These are phyloP conservation scores for Suillus discolor DNA, from an alignment of 768 basidiomycete species.

Conservation along the genomic window DNA sequence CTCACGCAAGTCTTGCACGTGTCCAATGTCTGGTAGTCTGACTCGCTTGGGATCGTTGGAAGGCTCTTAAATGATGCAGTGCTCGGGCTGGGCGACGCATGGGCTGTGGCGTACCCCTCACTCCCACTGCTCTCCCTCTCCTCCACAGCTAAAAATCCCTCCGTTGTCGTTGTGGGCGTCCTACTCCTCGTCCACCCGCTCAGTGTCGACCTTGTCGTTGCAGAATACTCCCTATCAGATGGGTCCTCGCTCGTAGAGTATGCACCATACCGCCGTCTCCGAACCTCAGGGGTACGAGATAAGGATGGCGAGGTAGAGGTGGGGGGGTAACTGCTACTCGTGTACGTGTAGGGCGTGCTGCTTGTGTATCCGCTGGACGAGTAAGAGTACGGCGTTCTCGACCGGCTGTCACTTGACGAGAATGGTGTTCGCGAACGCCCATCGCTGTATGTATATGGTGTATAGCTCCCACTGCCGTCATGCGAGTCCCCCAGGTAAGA, in stretches of 20 bases:
- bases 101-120: slow-evolving; percentile 50
- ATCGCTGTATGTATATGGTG: slow-evolving; percentile 20
- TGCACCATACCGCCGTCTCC: slow-evolving; percentile 49
- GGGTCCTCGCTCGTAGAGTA: slow-evolving; percentile 39
- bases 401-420: slow-evolving; percentile 14
- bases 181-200: slow-evolving; percentile 36
- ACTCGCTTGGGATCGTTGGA: slow-evolving; percentile 61
- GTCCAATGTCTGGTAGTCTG: slow-evolving; percentile 45
- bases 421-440: slow-evolving; percentile 3
- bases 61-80: slow-evolving; percentile 56
- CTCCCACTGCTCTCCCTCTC: slow-evolving; percentile 43
- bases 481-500: slow-evolving; percentile 62
- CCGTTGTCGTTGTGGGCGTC: slow-evolving; percentile 35
- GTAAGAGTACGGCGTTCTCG: slow-evolving; percentile 17
- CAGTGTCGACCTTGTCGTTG: slow-evolving; percentile 35
- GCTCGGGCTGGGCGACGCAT: slow-evolving; percentile 37
- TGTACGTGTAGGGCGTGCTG: slow-evolving; percentile 30
- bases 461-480: slow-evolving; percentile 38
- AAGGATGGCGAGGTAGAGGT: slow-evolving; percentile 54
- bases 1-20: slow-evolving; percentile 43
- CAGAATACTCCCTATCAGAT: slow-evolving; percentile 62
- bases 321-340: slow-evolving; percentile 12
- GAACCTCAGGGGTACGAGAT: slow-evolving; percentile 59
- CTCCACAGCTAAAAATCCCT: slow-evolving; percentile 30
- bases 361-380: slow-evolving; percentile 16